Conservation (phyloP, 805 yeast genomes). For the Blastobotrys attinorum region DNA sequence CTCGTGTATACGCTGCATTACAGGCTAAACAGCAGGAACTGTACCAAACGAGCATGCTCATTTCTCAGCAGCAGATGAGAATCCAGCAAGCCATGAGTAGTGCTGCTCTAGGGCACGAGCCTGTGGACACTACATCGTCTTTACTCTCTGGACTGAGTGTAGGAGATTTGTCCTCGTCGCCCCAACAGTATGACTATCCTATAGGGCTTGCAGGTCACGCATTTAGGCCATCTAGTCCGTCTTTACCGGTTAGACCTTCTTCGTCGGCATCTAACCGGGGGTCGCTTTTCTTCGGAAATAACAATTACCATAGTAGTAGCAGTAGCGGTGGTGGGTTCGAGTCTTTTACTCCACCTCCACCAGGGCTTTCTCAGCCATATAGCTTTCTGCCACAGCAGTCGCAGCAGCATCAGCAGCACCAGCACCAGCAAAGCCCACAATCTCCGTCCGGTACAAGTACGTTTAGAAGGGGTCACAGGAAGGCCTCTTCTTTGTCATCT, state of each 20-base stretch:
- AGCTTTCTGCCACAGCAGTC: too few species aligned
- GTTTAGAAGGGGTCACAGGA: constrained; percentile 22
- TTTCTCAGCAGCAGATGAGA: constrained; percentile 30
- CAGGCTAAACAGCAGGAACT: constrained; percentile 30
- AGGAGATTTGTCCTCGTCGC: too few species aligned
- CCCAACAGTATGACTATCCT: too few species aligned
- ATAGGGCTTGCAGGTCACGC: too few species aligned
- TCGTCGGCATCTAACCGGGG: constrained; percentile 16
- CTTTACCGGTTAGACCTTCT: constrained; percentile 19
- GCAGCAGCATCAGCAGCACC: constrained; percentile 4
- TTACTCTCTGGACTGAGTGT: neutral
- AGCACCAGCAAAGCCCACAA: neutral
- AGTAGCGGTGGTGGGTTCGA: too few species aligned
- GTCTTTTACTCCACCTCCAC: neutral
- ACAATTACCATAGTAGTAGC: neutral
- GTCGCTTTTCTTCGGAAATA: constrained; percentile 8
- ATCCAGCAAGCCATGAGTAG: constrained; percentile 25
- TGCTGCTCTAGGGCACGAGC: constrained; percentile 1
- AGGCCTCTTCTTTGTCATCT: constrained; percentile 21
- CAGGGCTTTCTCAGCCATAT: neutral
- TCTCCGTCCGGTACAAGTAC: constrained; percentile 5
- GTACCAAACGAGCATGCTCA: constrained; percentile 24
- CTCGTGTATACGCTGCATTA: constrained; percentile 24
- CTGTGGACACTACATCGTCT: neutral
- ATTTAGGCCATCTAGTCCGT: constrained; percentile 18